These are phyloP conservation scores for Kwoniella dendrophila DNA, from an alignment of 768 basidiomycete species.

Conservation along the genomic window DNA sequence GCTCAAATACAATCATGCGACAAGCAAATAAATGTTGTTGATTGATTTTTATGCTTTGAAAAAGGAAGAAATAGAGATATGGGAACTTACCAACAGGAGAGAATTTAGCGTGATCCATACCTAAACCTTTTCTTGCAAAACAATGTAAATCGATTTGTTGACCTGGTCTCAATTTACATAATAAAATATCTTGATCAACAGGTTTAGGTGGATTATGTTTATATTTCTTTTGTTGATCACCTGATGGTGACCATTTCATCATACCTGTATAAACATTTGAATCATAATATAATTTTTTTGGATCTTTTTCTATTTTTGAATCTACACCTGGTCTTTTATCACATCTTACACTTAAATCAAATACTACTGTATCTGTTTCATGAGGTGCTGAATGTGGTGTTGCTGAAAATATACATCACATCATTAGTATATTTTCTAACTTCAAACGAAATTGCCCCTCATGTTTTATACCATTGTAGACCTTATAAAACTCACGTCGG, in stretches of 20 bases:
- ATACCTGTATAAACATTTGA: conserved; percentile 56
- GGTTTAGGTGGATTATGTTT: conserved; percentile 56
- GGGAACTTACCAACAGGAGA: conserved; percentile 76
- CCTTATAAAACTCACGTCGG: conserved; percentile 44
- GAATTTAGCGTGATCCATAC: conserved; percentile 95
- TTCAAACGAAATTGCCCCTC: too few relatives aligned
- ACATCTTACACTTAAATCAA: conserved; percentile 71
- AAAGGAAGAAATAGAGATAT: too few relatives aligned
- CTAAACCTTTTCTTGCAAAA: conserved; percentile 73
- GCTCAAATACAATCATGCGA: neutral
- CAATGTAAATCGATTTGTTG: conserved; percentile 82
- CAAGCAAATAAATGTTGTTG: neutral
- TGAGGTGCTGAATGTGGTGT: conserved; percentile 66
- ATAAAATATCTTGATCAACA: conserved; percentile 67
- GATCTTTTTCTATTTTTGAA: conserved; percentile 64
- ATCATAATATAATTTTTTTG: conserved; percentile 70
- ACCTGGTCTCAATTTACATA: conserved; percentile 88
- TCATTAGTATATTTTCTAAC: neutral
- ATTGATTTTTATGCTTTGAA: too few relatives aligned
- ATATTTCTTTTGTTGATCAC: conserved; percentile 65
- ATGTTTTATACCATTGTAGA: neutral
- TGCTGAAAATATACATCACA: neutral
- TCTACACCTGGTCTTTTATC: conserved; percentile 61
- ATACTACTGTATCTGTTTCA: conserved; percentile 89
- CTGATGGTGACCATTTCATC: conserved; percentile 76